These are phyloP conservation scores for Halteria grandinella DNA, from an alignment of 73 alveolate genomes.

Conservation along the genomic window DNA sequence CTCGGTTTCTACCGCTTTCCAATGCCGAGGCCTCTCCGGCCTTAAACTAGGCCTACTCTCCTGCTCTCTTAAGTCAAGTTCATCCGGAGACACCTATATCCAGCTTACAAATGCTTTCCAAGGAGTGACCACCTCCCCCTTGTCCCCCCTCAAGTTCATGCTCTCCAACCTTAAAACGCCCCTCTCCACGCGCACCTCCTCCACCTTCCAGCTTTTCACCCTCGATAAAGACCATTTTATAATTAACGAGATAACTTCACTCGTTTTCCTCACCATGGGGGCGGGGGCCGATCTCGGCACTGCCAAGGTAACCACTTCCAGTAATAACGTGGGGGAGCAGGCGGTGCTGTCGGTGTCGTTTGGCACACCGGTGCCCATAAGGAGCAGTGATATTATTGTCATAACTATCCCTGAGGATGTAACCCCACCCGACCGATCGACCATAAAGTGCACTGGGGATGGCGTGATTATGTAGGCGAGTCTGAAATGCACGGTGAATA, in stretches of 20 bases:
- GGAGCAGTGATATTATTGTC: neutral
- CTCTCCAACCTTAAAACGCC: conserved; percentile 45
- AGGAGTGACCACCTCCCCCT: too few species aligned
- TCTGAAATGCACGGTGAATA: neutral
- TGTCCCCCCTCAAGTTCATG: too few species aligned
- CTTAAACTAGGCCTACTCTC: too few species aligned
- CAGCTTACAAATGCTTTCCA: too few species aligned
- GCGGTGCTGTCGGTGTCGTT: neutral
- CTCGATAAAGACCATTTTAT: neutral
- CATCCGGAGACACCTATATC: too few species aligned
- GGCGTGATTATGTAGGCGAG: neutral
- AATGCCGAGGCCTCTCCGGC: too few species aligned
- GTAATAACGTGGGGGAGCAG: neutral
- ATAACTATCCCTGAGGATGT: conserved; percentile 7
- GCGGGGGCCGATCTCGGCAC: neutral
- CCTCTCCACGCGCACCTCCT: neutral
- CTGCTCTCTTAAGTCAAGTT: too few species aligned
- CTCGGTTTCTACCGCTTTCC: too few species aligned
- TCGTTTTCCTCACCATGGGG: conserved; percentile 9
- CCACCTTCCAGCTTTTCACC: neutral
- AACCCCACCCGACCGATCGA: conserved; percentile 7
- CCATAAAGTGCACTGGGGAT: conserved; percentile 10
- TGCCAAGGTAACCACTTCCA: neutral
- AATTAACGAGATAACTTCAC: neutral
- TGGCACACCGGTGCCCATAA: conserved; percentile 1